Base-by-base conservation (phyloP, 2,329 filamentous ascomycete species). In the Lachnellula suecica region DNA sequence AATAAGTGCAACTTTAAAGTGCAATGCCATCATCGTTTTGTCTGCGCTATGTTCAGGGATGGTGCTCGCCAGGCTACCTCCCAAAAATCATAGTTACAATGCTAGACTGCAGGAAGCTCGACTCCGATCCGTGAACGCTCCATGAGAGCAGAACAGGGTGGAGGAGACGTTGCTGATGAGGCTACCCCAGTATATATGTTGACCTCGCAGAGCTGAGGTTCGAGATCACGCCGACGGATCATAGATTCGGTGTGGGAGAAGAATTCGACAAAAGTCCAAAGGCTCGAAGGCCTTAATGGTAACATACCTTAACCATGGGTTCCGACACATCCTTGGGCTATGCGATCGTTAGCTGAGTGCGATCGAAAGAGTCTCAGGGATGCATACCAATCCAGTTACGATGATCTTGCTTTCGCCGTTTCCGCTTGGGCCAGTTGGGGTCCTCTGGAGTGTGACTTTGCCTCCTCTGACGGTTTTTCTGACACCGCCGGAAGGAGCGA, bases 281-380 rank as follows among this genome's bases (percentile, higher is more conserved):
- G 84, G 79, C 74, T 69, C 74, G 71, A 76, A 73, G 69, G 83
- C 85, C 86, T 87, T 79, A 88, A 83, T 80, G 85, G 91, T 88
- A 91, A 99, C 94, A 95, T 99, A 99, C 94, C 94, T 99, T 97
- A 79, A 99, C 95, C 86, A 95, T 90, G 78, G 78, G 79, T 83
- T 97, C 93, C 77, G 85, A 90, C 74, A 99, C 91, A 85, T 99
- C 94, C 79, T 87, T 86, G 72, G 94, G 94, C 91, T 97, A 63
- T 44, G 17, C 41, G 31, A 45, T 43, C 27, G 37, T 60, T 59
- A 57, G 42, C 19, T 29, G n/a, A 10, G 24, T 35, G 20, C 27
- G 4, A 35, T 10, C 27, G 2, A 42, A 44, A 3, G 19, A 23
- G 3, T 24, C 24, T 25, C 2, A 24, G 34, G 23, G 27, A 29